Conservation (phyloP, 352 stramenopile genomes). For the Globisporangium megalacanthum region DNA sequence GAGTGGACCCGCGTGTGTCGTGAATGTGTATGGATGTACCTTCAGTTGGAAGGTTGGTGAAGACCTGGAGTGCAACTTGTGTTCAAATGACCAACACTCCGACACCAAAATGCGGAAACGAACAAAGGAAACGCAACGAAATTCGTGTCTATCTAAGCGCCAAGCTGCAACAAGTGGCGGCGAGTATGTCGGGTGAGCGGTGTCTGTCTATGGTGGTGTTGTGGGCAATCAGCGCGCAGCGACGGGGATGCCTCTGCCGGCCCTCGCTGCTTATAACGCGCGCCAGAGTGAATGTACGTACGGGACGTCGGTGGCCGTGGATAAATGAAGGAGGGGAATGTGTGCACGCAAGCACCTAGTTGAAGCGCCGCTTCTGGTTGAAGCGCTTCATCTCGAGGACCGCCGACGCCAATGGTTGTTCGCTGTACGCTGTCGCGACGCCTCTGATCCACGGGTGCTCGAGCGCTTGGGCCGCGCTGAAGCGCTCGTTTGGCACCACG, state of each 20-base stretch:
- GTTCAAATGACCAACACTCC: no score
- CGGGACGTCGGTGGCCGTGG: neutral
- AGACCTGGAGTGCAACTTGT: no score
- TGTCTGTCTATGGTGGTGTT: no score
- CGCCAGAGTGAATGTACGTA: neutral
- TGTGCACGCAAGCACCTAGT: slow-evolving; percentile 21
- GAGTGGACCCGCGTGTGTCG: no score
- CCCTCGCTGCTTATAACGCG: neutral
- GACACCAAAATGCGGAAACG: no score
- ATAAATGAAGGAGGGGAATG: slow-evolving; percentile 5
- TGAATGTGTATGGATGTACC: no score
- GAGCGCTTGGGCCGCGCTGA: slow-evolving; percentile 60
- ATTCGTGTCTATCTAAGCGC: no score
- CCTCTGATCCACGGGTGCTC: slow-evolving; percentile 86
- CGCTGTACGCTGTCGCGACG: slow-evolving; percentile 56
- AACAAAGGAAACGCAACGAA: no score
- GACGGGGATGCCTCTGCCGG: neutral
- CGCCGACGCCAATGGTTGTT: slow-evolving; percentile 74
- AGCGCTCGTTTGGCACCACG: slow-evolving; percentile 63
- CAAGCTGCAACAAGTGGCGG: no score
- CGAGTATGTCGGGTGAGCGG: no score
- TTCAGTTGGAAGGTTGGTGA: no score
- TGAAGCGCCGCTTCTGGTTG: slow-evolving; percentile 86
- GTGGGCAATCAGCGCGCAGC: no score
- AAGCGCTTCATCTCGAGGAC: slow-evolving; percentile 88